Conservation (phyloP, 2,329 filamentous ascomycete species). For the Monosporascus cannonballus region DNA sequence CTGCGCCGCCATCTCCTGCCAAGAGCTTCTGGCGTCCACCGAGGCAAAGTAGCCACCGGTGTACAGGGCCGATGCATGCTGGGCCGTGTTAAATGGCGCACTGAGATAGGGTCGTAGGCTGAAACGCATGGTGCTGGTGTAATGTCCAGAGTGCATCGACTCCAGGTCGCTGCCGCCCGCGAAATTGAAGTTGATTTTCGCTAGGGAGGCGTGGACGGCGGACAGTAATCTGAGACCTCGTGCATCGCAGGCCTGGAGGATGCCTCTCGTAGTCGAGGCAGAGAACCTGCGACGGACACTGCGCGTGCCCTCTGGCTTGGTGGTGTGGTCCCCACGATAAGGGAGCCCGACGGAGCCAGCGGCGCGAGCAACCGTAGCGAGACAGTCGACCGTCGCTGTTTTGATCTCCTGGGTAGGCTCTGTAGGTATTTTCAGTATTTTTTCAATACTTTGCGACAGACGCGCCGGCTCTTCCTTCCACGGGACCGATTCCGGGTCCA, state of each 20-base stretch:
- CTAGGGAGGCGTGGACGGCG: constrained; percentile 1
- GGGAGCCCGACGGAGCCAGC: constrained; percentile 1
- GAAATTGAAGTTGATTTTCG: not conserved
- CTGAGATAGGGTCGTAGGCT: constrained; percentile 1
- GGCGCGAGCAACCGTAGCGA: not conserved
- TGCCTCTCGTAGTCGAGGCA: not conserved
- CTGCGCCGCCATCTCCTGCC: constrained; percentile 2
- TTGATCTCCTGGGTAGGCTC: constrained; percentile 1
- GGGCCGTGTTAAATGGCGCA: not conserved
- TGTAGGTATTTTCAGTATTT: constrained; percentile 1
- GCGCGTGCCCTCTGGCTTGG: not conserved
- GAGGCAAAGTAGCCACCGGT: constrained; percentile 2
- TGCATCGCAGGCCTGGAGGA: not conserved
- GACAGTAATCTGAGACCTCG: not conserved
- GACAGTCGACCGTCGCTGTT: not conserved
- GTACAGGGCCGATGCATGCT: constrained; percentile 1
- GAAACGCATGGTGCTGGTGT: constrained; percentile 4
- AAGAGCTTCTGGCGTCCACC: not conserved
- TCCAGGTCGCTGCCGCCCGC: not conserved
- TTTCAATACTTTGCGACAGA: constrained; percentile 2
- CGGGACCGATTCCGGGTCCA: not conserved
- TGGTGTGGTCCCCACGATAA: not conserved
- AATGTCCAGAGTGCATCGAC: not conserved
- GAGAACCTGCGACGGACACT: not conserved
- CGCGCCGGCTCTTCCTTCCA: constrained; percentile 1